Percentiles rank a stretch among this genome's conserved stretches.
Evolutionary conservation across 768 basidiomycete species (phyloP).

Genomic region (Auriscalpium microsporum): DNA sequence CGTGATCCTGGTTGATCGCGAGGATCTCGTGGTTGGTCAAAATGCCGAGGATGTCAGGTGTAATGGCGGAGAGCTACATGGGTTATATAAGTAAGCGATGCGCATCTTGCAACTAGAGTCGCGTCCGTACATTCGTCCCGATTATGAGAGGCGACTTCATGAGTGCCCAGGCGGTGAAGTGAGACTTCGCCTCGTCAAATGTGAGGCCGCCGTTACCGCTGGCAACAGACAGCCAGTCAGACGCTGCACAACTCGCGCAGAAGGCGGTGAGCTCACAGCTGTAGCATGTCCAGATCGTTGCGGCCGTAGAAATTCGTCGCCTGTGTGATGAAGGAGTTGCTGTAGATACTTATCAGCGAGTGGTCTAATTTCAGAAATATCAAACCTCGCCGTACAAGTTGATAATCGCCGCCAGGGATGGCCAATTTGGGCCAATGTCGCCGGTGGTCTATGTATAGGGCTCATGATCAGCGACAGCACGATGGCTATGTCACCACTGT

Average conservation of each 20-base stretch:
- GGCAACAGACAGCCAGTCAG: background rate
- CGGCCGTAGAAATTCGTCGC: slow-evolving; percentile 61
- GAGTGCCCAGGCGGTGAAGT: slow-evolving; percentile 67
- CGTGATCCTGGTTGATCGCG: slow-evolving; percentile 62
- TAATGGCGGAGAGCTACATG: slow-evolving; percentile 41
- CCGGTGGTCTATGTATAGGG: slow-evolving; percentile 33
- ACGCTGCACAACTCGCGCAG: background rate
- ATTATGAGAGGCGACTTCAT: slow-evolving; percentile 64
- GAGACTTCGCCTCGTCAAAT: slow-evolving; percentile 56
- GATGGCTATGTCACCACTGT: background rate
- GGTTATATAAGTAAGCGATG: background rate
- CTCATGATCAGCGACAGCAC: background rate
- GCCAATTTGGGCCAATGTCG: slow-evolving; percentile 44
- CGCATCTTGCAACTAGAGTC: too few species aligned
- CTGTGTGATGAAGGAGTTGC: slow-evolving; percentile 57
- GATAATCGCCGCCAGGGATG: slow-evolving; percentile 42
- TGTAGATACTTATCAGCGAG: slow-evolving; percentile 16
- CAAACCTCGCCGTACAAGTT: slow-evolving; percentile 33
- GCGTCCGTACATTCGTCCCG: slow-evolving; percentile 41
- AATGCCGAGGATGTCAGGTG: slow-evolving; percentile 42
- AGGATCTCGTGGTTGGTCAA: slow-evolving; percentile 57
- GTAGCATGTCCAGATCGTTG: slow-evolving; percentile 62
- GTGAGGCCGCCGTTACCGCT: slow-evolving; percentile 59
- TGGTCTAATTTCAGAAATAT: background rate
- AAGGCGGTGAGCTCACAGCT: slow-evolving; percentile 1